Evolutionary conservation across 169 alveolate species (phyloP).

Genomic region (Theileria equi): DNA sequence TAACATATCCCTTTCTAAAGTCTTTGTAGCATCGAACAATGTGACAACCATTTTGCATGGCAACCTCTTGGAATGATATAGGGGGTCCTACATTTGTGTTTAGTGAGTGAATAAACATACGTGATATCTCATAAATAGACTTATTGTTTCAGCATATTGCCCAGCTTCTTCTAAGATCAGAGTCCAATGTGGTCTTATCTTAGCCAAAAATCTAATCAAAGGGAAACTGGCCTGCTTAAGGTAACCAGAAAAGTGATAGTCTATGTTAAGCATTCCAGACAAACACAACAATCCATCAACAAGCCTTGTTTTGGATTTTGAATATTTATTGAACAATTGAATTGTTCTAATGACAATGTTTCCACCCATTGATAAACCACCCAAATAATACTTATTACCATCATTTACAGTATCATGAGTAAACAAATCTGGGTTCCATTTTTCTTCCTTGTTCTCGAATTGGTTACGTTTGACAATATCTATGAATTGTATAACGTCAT

Average conservation of each 20-base stretch:
- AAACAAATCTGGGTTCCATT: background rate
- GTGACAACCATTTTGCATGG: conserved; percentile 53
- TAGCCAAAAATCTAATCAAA: conserved; percentile 16
- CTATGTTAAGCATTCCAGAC: conserved; percentile 69
- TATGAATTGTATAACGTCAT: conserved; percentile 69
- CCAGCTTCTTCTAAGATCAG: background rate
- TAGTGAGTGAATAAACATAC: conserved; percentile 10
- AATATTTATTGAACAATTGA: conserved; percentile 41
- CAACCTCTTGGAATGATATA: conserved; percentile 5
- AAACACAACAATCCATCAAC: conserved; percentile 65
- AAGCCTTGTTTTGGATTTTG: conserved; percentile 22
- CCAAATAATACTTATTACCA: conserved; percentile 50
- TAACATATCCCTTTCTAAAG: conserved; percentile 34
- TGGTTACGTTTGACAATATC: conserved; percentile 52
- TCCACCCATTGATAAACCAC: conserved; percentile 75
- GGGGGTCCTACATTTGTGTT: conserved; percentile 43
- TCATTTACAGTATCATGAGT: conserved; percentile 11
- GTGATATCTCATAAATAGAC: conserved; percentile 7
- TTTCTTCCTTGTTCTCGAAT: conserved; percentile 33
- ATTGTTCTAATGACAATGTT: conserved; percentile 58
- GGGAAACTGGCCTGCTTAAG: conserved; percentile 40
- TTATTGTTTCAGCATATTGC: background rate
- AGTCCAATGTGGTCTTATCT: conserved; percentile 32
- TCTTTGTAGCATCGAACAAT: conserved; percentile 60
- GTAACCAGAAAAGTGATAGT: conserved; percentile 15